Base-by-base conservation (phyloP, 805 yeast species). In the Starmerella roubikii region DNA sequence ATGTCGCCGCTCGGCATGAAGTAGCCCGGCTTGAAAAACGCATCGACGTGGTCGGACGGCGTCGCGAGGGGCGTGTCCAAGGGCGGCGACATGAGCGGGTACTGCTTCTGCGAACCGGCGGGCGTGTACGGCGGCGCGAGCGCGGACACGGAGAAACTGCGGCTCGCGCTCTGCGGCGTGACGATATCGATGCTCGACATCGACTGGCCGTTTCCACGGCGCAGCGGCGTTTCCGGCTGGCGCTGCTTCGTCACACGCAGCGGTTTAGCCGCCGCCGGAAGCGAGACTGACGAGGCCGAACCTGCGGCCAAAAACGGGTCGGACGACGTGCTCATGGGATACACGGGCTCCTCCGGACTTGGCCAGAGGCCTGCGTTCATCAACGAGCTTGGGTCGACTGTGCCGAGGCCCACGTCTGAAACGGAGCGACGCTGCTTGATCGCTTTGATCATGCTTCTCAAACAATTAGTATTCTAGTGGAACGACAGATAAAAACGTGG, bases 11-110 rank as follows among this genome's bases (percentile, higher is more conserved):
- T n/a, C 31, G 11, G 9, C 4, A 8, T 10, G 16, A 6, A 7
- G 6, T 8, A 6, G 20, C 20, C 20, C 5, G 16, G 20, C 5
- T 29, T 20, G 15, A 29, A 29, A 17, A 32, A 32, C 8, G 10
- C 18, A 7, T 22, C 35, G 12, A 40, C 15, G 31, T n/a, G 24
- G 23, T 35, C 42, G 30, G 38, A 13, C n/a, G 50, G 50, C 12
- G 47, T 46, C 3, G 38, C 39, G 26, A 46, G 44, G 24, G 50
- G 50, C 16, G 50, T 46, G 24, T 42, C 43, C 28, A 45, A 17
- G n/a, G n/a, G n/a, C 21, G 48, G 48, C 10, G 50, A 38, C 29
- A 34, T 35, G 20, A 46, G 29, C 24, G 44, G 30, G n/a, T 24
- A 34, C 26, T 34, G 37, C n/a, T 22, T 22, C 26, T 25, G 34